Evolutionary conservation across 306 rosid genomes (phyloP).

Genomic region (Vigna radiata): DNA sequence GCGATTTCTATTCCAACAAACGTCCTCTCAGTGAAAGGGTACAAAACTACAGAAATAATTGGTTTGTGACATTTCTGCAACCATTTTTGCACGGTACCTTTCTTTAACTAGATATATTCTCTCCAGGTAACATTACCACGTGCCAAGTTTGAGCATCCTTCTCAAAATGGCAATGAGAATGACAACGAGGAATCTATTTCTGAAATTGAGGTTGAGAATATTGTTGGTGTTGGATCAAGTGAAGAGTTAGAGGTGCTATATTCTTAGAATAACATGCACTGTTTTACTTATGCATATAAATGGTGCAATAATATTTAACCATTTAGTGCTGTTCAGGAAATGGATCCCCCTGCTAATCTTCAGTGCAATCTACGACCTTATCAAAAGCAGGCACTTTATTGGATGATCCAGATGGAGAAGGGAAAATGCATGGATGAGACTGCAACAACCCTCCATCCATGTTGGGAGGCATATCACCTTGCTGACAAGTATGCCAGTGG

Average conservation of each 20-base stretch:
- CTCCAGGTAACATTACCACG: conserved; percentile 55
- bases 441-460: conserved; percentile 88
- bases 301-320: conserved; percentile 44
- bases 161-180: conserved; percentile 60
- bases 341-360: conserved; percentile 82
- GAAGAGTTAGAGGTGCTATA: conserved; percentile 83
- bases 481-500: conserved; percentile 68
- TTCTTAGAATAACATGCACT: conserved; percentile 37
- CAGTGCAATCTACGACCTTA: conserved; percentile 84
- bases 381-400: conserved; percentile 92
- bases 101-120: conserved; percentile 56
- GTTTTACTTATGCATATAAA: conserved; percentile 32
- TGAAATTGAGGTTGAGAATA: conserved; percentile 77
- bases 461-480: conserved; percentile 92
- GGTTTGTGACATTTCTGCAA: conserved; percentile 19
- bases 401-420: conserved; percentile 90
- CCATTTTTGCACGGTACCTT: conserved; percentile 31
- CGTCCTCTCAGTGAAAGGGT: conserved; percentile 75
- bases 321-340: conserved; percentile 65
- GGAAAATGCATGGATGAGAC: conserved; percentile 71
- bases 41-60: conserved; percentile 8
- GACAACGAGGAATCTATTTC: conserved; percentile 72
- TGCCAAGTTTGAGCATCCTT: conserved; percentile 58
- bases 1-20: conserved; percentile 77
- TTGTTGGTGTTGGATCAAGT: conserved; percentile 82